Percentiles rank a stretch among this genome's conserved stretches.
These are phyloP conservation scores for Blastobotrys attinorum DNA, from an alignment of 805 yeast genomes.

Conservation along the genomic window DNA sequence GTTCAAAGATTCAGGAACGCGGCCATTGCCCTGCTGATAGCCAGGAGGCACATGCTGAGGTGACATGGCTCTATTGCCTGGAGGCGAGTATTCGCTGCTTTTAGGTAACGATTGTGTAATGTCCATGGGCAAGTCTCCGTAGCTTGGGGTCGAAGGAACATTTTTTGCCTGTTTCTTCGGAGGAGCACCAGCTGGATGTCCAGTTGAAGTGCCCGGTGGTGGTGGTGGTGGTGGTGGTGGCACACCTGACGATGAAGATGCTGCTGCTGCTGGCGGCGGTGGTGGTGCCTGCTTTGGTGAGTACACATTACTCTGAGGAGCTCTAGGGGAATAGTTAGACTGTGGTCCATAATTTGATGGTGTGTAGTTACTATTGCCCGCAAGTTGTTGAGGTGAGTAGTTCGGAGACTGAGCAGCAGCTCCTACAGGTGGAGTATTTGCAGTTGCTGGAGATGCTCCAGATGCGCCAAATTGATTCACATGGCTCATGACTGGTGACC, in stretches of 20 bases:
- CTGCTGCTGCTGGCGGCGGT: background rate
- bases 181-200: background rate
- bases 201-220: background rate
- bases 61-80: background rate
- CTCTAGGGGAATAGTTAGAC: background rate
- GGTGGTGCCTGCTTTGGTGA: background rate
- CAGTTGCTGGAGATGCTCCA: background rate
- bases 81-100: background rate
- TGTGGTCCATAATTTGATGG: no score
- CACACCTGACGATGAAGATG: background rate
- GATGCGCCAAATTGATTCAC: background rate
- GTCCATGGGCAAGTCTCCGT: slow-evolving; percentile 1
- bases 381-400: no score
- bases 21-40: background rate
- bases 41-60: background rate
- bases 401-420: background rate
- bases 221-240: background rate
- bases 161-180: background rate
- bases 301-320: background rate
- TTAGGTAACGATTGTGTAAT: background rate
- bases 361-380: no score
- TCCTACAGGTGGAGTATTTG: no score
- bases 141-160: background rate
- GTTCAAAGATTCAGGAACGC: slow-evolving; percentile 1
- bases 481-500: background rate